phyloP scores from a whole-genome alignment of 768 basidiomycete genomes.

The Cubamyces sp. region DNA sequence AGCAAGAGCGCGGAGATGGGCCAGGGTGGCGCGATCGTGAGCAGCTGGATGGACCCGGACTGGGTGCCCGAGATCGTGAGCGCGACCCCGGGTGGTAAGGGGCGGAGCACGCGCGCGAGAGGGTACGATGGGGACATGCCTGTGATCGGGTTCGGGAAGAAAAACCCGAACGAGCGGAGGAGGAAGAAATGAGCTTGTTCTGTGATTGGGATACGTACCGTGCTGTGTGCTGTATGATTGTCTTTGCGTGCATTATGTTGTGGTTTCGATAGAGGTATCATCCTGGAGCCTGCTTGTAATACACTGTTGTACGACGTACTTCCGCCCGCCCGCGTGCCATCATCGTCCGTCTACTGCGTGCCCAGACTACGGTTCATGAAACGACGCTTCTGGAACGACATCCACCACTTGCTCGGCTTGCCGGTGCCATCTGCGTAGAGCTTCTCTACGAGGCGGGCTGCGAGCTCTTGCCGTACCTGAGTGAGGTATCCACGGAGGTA shows the following conservation, averaged over 20 bases:
- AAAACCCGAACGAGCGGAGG: slow-evolving; percentile 86
- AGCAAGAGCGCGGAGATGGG: slow-evolving; percentile 48
- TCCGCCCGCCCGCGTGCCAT: slow-evolving; percentile 14
- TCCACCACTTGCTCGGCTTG: slow-evolving; percentile 99
- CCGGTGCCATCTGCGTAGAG: slow-evolving; percentile 92
- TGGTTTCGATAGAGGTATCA: slow-evolving; percentile 22
- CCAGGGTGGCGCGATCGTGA: slow-evolving; percentile 55
- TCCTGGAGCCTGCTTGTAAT: slow-evolving; percentile 29
- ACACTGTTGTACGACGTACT: slow-evolving; percentile 29
- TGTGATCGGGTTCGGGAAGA: slow-evolving; percentile 82
- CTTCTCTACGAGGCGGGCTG: slow-evolving; percentile 81
- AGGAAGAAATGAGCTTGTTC: slow-evolving; percentile 47
- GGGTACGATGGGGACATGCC: slow-evolving; percentile 74
- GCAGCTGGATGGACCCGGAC: slow-evolving; percentile 95
- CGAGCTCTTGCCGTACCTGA: slow-evolving; percentile 92
- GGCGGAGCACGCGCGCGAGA: slow-evolving; percentile 53
- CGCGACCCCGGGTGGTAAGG: slow-evolving; percentile 71
- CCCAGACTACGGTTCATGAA: slow-evolving; percentile 93
- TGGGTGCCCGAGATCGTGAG: slow-evolving; percentile 85
- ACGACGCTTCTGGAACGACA: slow-evolving; percentile 97
- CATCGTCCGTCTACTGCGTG: slow-evolving; percentile 43
- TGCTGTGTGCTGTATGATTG: background rate
- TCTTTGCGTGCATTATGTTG: background rate
- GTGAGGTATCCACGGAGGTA: slow-evolving; percentile 88
- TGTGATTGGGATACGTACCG: too few species aligned